Evolutionary conservation across 345 rosid species (phyloP), one percentile per base, ranked within the genome.

Genomic region (Salix brachista): DNA sequence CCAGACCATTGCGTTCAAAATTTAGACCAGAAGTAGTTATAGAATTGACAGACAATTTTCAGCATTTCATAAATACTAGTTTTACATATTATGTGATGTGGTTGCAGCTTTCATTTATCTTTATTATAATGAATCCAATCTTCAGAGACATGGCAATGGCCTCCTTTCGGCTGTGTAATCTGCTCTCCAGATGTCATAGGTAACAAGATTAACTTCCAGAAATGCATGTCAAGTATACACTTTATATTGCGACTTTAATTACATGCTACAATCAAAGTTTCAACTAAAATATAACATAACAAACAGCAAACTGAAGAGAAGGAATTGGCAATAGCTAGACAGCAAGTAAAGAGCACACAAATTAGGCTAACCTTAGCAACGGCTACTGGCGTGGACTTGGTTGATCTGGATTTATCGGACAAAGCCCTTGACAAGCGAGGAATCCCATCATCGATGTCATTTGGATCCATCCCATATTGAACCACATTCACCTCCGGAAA

Each of bases 361-460:
- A 25, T 75, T 10, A 75, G 16, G 18, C 73, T 82, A 72, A 96
- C 99, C 95, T 90, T 96, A 32, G 93, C 91, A 64, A 85, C 97
- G 78, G 98, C 89, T 75, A 85, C 94, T 72, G 89, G 97, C 82
- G 90, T 93, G 78, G 98, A 87, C 84, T 84, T 88, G 37, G 89
- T 86, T 77, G 98, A 89, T 82, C 98, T 85, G 72, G 94, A 90
- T 80, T 90, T 91, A 76, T 89, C 77, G 5, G 99, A 95, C 2
- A 79, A 80, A 54, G 65, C 83, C 88, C 97, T 86, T 4, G 99
- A 70, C 79, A 96, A 81, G 3, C 77, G 84, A 23, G 98, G 98
- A 80, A 93, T 93, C 8, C 97, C 97, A 48, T 96, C 97, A 69
- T 87, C 70, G 5, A 86, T 73, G 39, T 86, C 92, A 25, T 88